Evolutionary conservation across 2,329 filamentous ascomycete genomes (phyloP), one percentile per base, ranked within the genome.

Genomic region (Nigrospora osmanthi): DNA sequence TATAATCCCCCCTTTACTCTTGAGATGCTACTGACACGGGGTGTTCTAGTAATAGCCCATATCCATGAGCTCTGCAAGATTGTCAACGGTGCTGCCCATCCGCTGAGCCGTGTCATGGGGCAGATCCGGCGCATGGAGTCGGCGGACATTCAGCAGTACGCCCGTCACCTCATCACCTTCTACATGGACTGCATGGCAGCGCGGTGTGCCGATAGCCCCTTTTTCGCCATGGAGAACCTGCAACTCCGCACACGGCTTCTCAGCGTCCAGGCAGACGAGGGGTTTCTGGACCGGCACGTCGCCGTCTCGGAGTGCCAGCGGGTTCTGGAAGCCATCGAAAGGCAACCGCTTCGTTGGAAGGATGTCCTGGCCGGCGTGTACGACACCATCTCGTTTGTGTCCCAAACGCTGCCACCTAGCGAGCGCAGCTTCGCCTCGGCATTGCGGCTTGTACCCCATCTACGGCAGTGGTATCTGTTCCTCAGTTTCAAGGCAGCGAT

Each of bases 161-260:
- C 39, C 9, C 39, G 34, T 12, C 39, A 41, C 23, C 34, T 41
- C 12, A 41, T 41, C 16, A 41, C 34, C 17, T 41, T 33, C 9
- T 41, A 41, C 10, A 31, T 41, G 16, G 39, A 41, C n/a, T 34
- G 15, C 5, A 41, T 41, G 31, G 39, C 30, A 16, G 34, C 16
- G 31, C 31, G 23, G 13, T 33, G 39, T 16, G 31, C 39, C 11
- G 39, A 41, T n/a, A 33, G 39, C 11, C 32, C 39, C 3, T 33
- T 33, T 41, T 41, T 41, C n/a, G 39, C 39, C 9, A 41, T 41
- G 39, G 39, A 41, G 12, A 41, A 41, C 39, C 31, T 41, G 14
- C 39, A 41, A 33, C 39, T 41, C 16, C 39, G 39, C 4, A 33
- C 39, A 7, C 32, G 39, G 39, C 39, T 41, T 11, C 39, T 41